phyloP scores from a whole-genome alignment of 202 grass and related monocot genomes.

The Setaria viridis region DNA sequence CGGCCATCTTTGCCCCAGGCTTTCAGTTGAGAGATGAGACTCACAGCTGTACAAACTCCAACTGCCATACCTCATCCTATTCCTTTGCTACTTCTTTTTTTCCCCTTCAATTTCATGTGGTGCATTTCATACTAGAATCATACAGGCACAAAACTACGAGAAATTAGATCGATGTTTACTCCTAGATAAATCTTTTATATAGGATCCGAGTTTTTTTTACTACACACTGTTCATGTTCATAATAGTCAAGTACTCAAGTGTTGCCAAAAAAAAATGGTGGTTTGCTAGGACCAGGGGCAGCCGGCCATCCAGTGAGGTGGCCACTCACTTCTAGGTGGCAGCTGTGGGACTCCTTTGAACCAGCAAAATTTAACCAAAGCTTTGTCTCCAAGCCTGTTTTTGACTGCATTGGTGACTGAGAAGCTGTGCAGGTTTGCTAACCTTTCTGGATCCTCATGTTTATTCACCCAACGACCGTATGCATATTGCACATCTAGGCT shows the following conservation, averaged over 20 bases:
- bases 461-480: slow-evolving; percentile 48
- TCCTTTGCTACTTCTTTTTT: not conserved
- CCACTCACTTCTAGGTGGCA: slow-evolving; percentile 61
- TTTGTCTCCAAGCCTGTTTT: slow-evolving; percentile 73
- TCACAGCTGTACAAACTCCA: slow-evolving; percentile 57
- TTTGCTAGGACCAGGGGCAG: slow-evolving; percentile 42
- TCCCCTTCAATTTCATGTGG: not conserved
- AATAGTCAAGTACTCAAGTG: not conserved
- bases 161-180: too few species aligned
- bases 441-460: slow-evolving; percentile 47
- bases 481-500: slow-evolving; percentile 20
- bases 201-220: not conserved
- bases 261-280: not conserved
- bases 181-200: not conserved
- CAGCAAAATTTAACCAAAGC: slow-evolving; percentile 59
- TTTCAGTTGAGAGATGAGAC: slow-evolving; percentile 49
- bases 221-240: not conserved
- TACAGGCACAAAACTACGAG: not conserved
- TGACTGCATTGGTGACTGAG: slow-evolving; percentile 75
- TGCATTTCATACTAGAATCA: not conserved
- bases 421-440: slow-evolving; percentile 51
- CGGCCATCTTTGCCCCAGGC: slow-evolving; percentile 56
- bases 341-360: slow-evolving; percentile 55
- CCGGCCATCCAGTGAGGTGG: slow-evolving; percentile 51
- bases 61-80: slow-evolving; percentile 43